Conservation (phyloP, 2,329 filamentous ascomycete species). For the Stagonosporopsis cucurbitacearum region DNA sequence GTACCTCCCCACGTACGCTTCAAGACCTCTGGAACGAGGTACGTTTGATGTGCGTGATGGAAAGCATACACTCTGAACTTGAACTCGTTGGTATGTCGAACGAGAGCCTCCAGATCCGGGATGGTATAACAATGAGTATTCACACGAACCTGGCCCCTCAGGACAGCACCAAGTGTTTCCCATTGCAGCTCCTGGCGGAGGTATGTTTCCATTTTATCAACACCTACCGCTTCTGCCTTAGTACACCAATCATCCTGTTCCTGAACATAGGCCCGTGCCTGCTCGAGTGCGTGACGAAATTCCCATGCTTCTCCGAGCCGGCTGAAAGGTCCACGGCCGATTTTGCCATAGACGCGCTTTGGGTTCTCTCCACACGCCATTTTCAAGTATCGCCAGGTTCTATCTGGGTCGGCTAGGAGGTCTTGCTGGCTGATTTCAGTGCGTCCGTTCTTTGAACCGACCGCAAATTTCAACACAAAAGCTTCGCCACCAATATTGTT, state of each 20-base stretch:
- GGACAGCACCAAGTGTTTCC: slow-evolving; percentile 67
- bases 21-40: slow-evolving; percentile 67
- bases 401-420: slow-evolving; percentile 56
- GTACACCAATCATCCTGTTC: slow-evolving; percentile 72
- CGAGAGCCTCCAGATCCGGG: slow-evolving; percentile 71
- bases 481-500: slow-evolving; percentile 78
- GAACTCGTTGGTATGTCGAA: slow-evolving; percentile 75
- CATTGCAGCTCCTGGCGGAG: slow-evolving; percentile 68
- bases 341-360: slow-evolving; percentile 64
- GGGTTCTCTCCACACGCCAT: slow-evolving; percentile 78
- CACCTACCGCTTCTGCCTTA: slow-evolving; percentile 6
- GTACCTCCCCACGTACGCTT: slow-evolving; percentile 50
- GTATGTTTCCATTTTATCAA: slow-evolving; percentile 59
- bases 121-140: slow-evolving; percentile 77
- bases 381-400: slow-evolving; percentile 74
- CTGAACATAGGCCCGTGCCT: slow-evolving; percentile 63
- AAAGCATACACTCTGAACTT: slow-evolving; percentile 70
- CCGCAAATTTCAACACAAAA: slow-evolving; percentile 58
- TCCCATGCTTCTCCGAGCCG: slow-evolving; percentile 73
- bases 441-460: slow-evolving; percentile 61
- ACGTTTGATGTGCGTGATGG: slow-evolving; percentile 73
- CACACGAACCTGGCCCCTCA: slow-evolving; percentile 71
- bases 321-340: slow-evolving; percentile 50
- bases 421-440: slow-evolving; percentile 67
- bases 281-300: slow-evolving; percentile 71